Percentiles rank a stretch among this genome's conserved stretches.
These are phyloP conservation scores for Rhodofomes roseus DNA, from an alignment of 1,284 basidiomycete species.

Conservation along the genomic window DNA sequence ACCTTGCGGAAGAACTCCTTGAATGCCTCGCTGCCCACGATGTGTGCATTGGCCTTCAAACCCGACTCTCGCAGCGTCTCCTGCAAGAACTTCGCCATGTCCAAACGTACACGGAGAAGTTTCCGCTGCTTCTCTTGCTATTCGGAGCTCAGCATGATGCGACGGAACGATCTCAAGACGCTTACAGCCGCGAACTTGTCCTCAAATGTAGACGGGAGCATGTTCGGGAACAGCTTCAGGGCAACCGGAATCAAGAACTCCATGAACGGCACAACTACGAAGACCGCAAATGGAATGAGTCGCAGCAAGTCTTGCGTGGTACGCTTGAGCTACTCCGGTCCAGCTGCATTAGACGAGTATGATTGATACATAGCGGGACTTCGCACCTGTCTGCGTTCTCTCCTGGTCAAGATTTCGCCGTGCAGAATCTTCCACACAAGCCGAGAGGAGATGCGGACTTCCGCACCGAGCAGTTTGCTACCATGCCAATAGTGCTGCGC, in stretches of 20 bases:
- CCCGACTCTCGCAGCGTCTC: slow-evolving; percentile 95
- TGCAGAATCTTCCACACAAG: slow-evolving; percentile 92
- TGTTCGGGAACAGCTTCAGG: slow-evolving; percentile 97
- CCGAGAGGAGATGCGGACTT: slow-evolving; percentile 87
- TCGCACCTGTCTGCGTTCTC: slow-evolving; percentile 87
- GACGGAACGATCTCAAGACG: slow-evolving; percentile 8
- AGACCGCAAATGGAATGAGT: slow-evolving; percentile 93
- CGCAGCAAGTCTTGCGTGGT: slow-evolving; percentile 93
- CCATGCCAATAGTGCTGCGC: slow-evolving; percentile 98
- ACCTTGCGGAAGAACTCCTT: slow-evolving; percentile 99
- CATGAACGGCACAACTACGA: slow-evolving; percentile 97
- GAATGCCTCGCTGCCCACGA: slow-evolving; percentile 93
- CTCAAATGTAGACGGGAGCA: slow-evolving; percentile 98
- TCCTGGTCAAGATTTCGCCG: slow-evolving; percentile 86
- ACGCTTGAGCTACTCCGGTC: slow-evolving; percentile 67
- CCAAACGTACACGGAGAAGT: slow-evolving; percentile 88
- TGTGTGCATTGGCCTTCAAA: slow-evolving; percentile 87
- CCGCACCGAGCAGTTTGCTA: slow-evolving; percentile 90
- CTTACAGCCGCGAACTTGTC: slow-evolving; percentile 90
- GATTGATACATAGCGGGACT: neutral
- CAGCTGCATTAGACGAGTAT: slow-evolving; percentile 1
- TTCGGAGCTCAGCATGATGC: neutral
- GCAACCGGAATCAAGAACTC: slow-evolving; percentile 96
- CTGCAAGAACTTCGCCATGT: slow-evolving; percentile 99
- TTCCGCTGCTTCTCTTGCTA: slow-evolving; percentile 98